Conservation (phyloP, 495 filamentous ascomycete genomes). For the Geopyxis carbonaria region DNA sequence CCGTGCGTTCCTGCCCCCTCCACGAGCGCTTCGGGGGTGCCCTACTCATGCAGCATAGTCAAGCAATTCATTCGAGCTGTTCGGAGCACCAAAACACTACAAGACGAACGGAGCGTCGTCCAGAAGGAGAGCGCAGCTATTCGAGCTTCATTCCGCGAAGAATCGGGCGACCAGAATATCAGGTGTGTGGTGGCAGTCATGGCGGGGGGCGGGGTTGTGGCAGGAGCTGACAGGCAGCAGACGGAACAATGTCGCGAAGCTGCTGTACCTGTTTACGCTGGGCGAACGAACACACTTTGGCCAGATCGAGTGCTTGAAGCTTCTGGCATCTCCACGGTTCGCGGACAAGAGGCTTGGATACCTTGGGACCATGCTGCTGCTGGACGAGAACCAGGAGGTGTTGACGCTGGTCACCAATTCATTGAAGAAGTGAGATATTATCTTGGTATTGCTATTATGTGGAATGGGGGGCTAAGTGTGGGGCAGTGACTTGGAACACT, state of each 20-base stretch:
- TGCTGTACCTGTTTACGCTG: conserved; percentile 96
- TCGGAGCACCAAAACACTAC: conserved; percentile 93
- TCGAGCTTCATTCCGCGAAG: conserved; percentile 88
- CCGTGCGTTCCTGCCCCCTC: conserved; percentile 33
- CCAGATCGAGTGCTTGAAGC: conserved; percentile 97
- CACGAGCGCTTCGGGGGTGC: not conserved
- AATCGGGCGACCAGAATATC: conserved; percentile 77
- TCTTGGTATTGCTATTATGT: not conserved
- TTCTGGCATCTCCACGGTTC: conserved; percentile 89
- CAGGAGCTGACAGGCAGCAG: conserved; percentile 29
- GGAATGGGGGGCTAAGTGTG: not conserved
- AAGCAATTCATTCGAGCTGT: conserved; percentile 99
- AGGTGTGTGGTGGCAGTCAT: conserved; percentile 43
- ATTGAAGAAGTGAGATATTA: conserved; percentile 60
- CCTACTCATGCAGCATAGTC: conserved; percentile 38
- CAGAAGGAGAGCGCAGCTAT: conserved; percentile 98
- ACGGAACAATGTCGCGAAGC: conserved; percentile 96
- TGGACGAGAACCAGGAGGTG: conserved; percentile 98
- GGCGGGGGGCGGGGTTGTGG: not conserved
- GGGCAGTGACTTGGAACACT: conserved; percentile 77
- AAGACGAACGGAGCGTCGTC: conserved; percentile 92
- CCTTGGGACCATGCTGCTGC: conserved; percentile 81
- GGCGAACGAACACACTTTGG: conserved; percentile 97
- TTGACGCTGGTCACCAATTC: conserved; percentile 95
- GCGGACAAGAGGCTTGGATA: conserved; percentile 96